These are phyloP conservation scores for Cydonia oblonga DNA, from an alignment of 331 rosid genomes.

Conservation along the genomic window DNA sequence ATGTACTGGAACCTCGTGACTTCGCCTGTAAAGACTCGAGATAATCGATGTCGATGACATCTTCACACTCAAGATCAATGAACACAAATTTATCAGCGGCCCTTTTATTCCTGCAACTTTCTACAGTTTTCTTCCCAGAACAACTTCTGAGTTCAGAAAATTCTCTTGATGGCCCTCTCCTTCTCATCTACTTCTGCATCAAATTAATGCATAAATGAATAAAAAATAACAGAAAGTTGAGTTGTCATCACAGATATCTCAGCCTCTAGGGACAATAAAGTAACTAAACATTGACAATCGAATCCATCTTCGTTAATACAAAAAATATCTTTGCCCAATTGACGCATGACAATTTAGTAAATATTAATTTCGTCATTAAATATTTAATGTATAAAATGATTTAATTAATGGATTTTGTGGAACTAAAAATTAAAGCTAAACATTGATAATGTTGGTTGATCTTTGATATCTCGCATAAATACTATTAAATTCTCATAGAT, in stretches of 20 bases:
- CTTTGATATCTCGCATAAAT: too few species aligned
- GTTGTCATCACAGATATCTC: not conserved
- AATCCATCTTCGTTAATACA: too few species aligned
- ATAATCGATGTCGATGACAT: conserved; percentile 42
- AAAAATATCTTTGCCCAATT: too few species aligned
- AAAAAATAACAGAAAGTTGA: not conserved
- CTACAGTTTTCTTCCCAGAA: conserved; percentile 30
- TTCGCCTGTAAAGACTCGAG: conserved; percentile 16
- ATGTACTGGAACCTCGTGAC: conserved; percentile 22
- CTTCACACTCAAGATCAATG: conserved; percentile 62
- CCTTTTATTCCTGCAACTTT: conserved; percentile 23
- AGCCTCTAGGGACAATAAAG: not conserved
- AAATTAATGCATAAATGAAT: not conserved
- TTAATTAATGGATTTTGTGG: too few species aligned
- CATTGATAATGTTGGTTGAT: too few species aligned
- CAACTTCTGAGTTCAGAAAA: conserved; percentile 34
- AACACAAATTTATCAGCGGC: conserved; percentile 29
- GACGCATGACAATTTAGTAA: too few species aligned
- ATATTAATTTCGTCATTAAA: too few species aligned
- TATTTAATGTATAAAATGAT: too few species aligned
- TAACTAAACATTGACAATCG: too few species aligned
- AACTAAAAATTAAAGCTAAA: too few species aligned
- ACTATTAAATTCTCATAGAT: too few species aligned
- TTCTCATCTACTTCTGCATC: conserved; percentile 43
- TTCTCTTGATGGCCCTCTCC: conserved; percentile 31